Base-by-base conservation (phyloP, 1,284 basidiomycete species). In the Naganishia sp. region DNA sequence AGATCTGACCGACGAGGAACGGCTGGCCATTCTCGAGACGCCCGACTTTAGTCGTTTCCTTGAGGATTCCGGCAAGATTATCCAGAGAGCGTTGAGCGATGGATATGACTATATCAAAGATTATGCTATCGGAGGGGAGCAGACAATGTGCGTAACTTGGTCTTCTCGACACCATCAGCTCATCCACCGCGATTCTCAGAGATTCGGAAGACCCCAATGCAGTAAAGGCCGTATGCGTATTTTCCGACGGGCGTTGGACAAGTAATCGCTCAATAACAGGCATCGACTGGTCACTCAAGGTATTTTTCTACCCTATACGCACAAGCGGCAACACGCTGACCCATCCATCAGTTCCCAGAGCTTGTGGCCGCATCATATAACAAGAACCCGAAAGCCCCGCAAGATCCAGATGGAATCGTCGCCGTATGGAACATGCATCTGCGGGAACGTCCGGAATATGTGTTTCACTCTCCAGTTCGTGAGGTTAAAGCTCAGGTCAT, bases 391-490 rank as follows among this genome's bases (percentile, higher is more conserved):
- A 87, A 89, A 4, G 89, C 91, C 0, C 77, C 92, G 50, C 94
- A 95, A 70, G 94, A 96, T 75, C 94, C 95, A 0, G 94, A 98
- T 72, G 96, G 96, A 2, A 87, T 99, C 57, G 96, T 96, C 11
- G 90, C 92, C 1, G 90, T 99, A 3, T 99, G 96, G 96, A 99
- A 99, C 76, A 81, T 95, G 57, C 96, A 99, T 74, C 82, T 98
- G 3, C 84, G 92, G 2, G 94, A 98, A 74, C 85, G 95, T 70
- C 95, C 96, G 21, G 96, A 99, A 77, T 99, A 97, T 72, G 85
- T 97, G 57, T 98, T 99, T 80, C 94, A 98, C 77, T 94, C 96
- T 1, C 94, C 94, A 81, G 92, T 93, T 52, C 41, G 21, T 31
- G 5, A 28, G 21, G 18, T 17, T 5, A 23, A 23, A 3, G 31